Conservation (phyloP, 352 stramenopile species). For the Phytophthora citricola region DNA sequence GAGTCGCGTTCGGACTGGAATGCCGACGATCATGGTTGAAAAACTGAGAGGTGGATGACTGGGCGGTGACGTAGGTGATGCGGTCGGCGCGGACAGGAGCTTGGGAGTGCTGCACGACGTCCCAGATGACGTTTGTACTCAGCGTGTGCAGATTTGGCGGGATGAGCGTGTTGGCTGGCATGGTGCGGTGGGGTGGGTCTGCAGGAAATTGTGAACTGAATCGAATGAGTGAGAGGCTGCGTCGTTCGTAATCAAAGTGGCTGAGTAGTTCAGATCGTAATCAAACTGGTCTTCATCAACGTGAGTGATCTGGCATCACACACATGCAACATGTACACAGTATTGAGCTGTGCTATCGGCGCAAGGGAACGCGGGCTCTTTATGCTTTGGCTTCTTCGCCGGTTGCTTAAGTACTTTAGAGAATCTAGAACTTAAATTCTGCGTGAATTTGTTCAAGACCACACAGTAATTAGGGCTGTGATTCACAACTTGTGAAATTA, state of each 20-base stretch:
- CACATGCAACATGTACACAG: too few species aligned
- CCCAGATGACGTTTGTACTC: slow-evolving; percentile 5
- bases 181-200: slow-evolving; percentile 1
- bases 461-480: too few species aligned
- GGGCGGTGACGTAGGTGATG: not conserved
- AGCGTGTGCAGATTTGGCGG: slow-evolving; percentile 2
- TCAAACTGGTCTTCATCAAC: not conserved
- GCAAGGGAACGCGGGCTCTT: too few species aligned
- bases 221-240: not conserved
- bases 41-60: not conserved
- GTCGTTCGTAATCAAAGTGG: not conserved
- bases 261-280: not conserved
- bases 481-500: too few species aligned
- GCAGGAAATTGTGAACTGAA: slow-evolving; percentile 6
- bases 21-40: not conserved
- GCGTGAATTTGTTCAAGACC: too few species aligned
- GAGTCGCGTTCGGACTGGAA: not conserved
- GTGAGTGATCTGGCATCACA: not conserved
- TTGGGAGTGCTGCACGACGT: not conserved
- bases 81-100: not conserved
- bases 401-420: too few species aligned
- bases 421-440: too few species aligned
- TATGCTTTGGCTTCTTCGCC: too few species aligned
- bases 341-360: too few species aligned
- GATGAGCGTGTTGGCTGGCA: slow-evolving; percentile 1